These are phyloP conservation scores for Craterostigma plantagineum DNA, from an alignment of 257 asterid species.

Conservation along the genomic window DNA sequence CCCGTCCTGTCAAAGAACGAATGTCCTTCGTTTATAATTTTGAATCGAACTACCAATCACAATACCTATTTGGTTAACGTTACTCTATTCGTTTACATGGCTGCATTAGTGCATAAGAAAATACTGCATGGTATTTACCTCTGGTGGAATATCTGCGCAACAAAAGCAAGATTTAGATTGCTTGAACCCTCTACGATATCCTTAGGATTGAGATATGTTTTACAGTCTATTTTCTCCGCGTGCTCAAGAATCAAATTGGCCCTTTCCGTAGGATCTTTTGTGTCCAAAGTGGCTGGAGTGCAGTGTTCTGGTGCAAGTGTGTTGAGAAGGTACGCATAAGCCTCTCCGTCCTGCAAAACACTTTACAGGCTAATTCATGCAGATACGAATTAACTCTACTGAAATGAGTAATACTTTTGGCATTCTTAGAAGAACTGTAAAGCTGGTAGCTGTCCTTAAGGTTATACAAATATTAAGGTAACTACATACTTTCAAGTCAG, in stretches of 20 bases:
- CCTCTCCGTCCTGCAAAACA: conserved; percentile 70
- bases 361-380: neutral
- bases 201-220: conserved; percentile 64
- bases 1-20: neutral
- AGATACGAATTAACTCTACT: neutral
- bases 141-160: conserved; percentile 88
- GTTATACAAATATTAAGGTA: neutral
- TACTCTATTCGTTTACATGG: too few species aligned
- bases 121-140: conserved; percentile 21
- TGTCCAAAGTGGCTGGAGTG: conserved; percentile 36
- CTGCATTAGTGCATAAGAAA: too few species aligned
- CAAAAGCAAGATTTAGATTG: conserved; percentile 88
- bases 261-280: conserved; percentile 76
- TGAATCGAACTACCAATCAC: neutral
- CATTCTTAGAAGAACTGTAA: too few species aligned
- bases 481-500: conserved; percentile 66
- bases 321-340: conserved; percentile 81
- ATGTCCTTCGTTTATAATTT: neutral
- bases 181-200: conserved; percentile 86
- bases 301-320: conserved; percentile 87
- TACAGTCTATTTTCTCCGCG: conserved; percentile 85
- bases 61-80: too few species aligned
- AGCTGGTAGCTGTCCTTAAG: too few species aligned
- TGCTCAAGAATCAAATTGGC: conserved; percentile 77
- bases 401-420: too few species aligned